phyloP scores from a whole-genome alignment of 768 basidiomycete species.

The Termitomyces sp. region DNA sequence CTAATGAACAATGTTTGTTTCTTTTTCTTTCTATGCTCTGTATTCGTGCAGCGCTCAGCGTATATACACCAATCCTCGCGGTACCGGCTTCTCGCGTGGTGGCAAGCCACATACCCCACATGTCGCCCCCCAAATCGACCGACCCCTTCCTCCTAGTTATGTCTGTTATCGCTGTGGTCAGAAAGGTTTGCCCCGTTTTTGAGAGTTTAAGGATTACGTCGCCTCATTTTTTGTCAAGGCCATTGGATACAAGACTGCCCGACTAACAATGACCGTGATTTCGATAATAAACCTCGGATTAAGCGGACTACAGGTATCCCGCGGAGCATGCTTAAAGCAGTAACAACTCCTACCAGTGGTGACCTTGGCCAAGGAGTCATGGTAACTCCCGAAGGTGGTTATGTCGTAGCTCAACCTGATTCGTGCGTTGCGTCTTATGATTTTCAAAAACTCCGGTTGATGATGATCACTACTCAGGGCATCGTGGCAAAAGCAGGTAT shows the following conservation, averaged over 20 bases:
- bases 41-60: constrained; percentile 57
- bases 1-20: constrained; percentile 67
- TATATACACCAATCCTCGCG: constrained; percentile 63
- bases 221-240: constrained; percentile 45
- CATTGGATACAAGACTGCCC: constrained; percentile 99
- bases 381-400: constrained; percentile 98
- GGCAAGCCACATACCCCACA: constrained; percentile 55
- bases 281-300: constrained; percentile 90
- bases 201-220: neutral
- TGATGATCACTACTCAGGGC: constrained; percentile 43
- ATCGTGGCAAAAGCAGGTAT: constrained; percentile 92
- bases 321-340: constrained; percentile 93
- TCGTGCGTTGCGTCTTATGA: constrained; percentile 54
- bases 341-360: constrained; percentile 76
- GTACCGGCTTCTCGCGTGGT: constrained; percentile 58
- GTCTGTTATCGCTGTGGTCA: constrained; percentile 98
- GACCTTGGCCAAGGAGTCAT: constrained; percentile 85
- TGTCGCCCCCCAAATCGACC: constrained; percentile 52
- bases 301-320: constrained; percentile 99
- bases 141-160: constrained; percentile 89
- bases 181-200: constrained; percentile 61
- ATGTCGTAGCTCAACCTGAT: constrained; percentile 96
- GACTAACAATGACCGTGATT: constrained; percentile 94
- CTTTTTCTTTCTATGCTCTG: constrained; percentile 23
- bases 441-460: neutral